Conservation (phyloP, 371 early-diverging fungal species). For the Capillidium rhysosporum region DNA sequence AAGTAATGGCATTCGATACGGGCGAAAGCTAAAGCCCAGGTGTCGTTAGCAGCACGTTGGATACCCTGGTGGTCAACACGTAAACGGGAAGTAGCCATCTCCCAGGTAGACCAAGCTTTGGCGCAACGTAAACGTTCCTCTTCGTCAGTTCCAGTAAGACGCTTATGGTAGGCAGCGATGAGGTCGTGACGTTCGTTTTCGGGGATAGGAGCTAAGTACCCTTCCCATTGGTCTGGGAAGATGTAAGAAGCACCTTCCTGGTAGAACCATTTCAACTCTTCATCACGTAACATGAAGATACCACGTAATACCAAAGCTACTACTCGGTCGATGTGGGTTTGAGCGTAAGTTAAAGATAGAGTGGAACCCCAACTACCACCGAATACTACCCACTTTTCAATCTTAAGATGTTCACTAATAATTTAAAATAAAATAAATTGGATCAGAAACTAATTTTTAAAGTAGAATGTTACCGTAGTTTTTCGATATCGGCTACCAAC, state of each 20-base stretch:
- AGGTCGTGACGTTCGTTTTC: slow-evolving; percentile 29
- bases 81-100: slow-evolving; percentile 28
- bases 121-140: slow-evolving; percentile 22
- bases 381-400: slow-evolving; percentile 44
- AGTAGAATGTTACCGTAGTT: slow-evolving; percentile 11
- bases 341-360: slow-evolving; percentile 31
- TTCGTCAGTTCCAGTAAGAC: slow-evolving; percentile 26
- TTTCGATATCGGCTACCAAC: slow-evolving; percentile 35
- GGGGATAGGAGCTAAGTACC: slow-evolving; percentile 32
- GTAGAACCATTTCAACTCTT: slow-evolving; percentile 37
- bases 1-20: slow-evolving; percentile 45
- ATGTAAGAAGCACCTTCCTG: slow-evolving; percentile 26
- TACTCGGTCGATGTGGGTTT: slow-evolving; percentile 26
- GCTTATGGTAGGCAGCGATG: slow-evolving; percentile 34
- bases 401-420: slow-evolving; percentile 17
- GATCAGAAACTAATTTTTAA: not conserved
- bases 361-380: slow-evolving; percentile 28
- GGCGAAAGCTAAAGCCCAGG: slow-evolving; percentile 40
- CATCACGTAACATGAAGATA: slow-evolving; percentile 28
- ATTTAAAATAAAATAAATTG: not conserved
- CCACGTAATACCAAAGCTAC: slow-evolving; percentile 39
- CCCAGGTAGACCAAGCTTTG: slow-evolving; percentile 37
- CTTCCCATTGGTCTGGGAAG: slow-evolving; percentile 34
- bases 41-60: slow-evolving; percentile 26
- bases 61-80: slow-evolving; percentile 21